These are phyloP conservation scores for Trichosporon coremiiforme DNA, from an alignment of 1,284 basidiomycete species.

Conservation along the genomic window DNA sequence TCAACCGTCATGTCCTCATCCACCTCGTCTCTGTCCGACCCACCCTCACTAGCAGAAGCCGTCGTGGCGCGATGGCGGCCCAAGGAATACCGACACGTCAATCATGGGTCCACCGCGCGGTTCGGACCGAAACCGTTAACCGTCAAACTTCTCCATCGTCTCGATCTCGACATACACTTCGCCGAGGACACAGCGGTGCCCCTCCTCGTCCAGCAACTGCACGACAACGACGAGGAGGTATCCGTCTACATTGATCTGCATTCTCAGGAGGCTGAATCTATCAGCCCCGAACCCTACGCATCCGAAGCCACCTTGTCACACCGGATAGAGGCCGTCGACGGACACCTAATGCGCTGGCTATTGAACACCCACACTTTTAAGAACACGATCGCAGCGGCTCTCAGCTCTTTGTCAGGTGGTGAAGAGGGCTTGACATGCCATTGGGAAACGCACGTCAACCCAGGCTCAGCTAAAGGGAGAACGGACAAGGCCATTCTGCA, in stretches of 20 bases:
- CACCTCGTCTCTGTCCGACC: not conserved
- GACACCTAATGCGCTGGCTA: not conserved
- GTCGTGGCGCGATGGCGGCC: not conserved
- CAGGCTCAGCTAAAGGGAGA: not conserved
- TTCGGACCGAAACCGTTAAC: not conserved
- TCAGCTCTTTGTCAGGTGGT: not conserved
- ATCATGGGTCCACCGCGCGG: not conserved
- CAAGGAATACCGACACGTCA: not conserved
- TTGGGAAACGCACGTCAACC: not conserved
- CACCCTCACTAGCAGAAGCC: not conserved
- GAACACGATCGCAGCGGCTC: not conserved
- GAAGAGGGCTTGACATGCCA: not conserved
- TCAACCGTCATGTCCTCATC: not conserved
- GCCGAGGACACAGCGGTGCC: not conserved
- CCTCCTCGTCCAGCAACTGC: not conserved
- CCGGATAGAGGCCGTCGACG: not conserved
- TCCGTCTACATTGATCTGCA: not conserved
- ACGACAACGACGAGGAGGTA: not conserved
- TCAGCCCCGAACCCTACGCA: not conserved
- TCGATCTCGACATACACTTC: slow-evolving; percentile 2
- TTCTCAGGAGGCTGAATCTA: not conserved
- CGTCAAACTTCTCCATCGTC: not conserved
- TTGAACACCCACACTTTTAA: not conserved
- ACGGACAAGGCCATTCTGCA: not conserved
- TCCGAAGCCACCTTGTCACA: not conserved